These are phyloP conservation scores for Clonostachys chloroleuca DNA, from an alignment of 2,329 filamentous ascomycete genomes.

Conservation along the genomic window DNA sequence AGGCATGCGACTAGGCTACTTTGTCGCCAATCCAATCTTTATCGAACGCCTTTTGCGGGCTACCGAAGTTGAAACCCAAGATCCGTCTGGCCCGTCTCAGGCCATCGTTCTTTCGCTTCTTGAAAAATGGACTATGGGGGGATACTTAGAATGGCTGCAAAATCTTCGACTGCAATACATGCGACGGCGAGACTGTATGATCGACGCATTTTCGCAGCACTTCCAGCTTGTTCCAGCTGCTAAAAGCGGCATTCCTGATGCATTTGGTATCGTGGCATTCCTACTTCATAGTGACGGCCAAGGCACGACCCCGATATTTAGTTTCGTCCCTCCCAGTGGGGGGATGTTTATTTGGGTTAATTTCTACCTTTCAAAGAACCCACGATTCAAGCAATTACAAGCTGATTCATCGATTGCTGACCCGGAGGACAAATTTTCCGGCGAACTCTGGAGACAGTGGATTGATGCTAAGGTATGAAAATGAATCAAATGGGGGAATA, in stretches of 20 bases:
- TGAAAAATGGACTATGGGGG: constrained; percentile 67
- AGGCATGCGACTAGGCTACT: constrained; percentile 54
- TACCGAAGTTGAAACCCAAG: constrained; percentile 54
- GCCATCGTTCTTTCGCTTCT: constrained; percentile 13
- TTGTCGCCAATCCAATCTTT: constrained; percentile 28
- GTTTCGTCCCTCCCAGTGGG: constrained; percentile 16
- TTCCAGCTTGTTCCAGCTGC: constrained; percentile 8
- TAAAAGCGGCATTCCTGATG: constrained; percentile 2
- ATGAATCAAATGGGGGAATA: no score
- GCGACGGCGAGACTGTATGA: constrained; percentile 57
- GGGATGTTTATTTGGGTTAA: constrained; percentile 24
- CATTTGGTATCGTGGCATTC: no score
- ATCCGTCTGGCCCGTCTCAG: constrained; percentile 65
- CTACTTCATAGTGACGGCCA: no score
- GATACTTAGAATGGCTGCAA: constrained; percentile 73
- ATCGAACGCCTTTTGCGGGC: constrained; percentile 19
- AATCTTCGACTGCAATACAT: constrained; percentile 67
- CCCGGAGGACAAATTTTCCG: no score
- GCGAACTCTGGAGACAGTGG: no score
- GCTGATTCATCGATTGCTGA: no score
- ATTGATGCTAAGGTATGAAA: no score
- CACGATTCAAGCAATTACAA: constrained; percentile 4
- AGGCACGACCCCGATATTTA: constrained; percentile 12
- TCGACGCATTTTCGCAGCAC: constrained; percentile 41
- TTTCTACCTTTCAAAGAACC: constrained; percentile 14